Base-by-base conservation (phyloP, 2,329 filamentous ascomycete species). In the Epichloe hybrida region DNA sequence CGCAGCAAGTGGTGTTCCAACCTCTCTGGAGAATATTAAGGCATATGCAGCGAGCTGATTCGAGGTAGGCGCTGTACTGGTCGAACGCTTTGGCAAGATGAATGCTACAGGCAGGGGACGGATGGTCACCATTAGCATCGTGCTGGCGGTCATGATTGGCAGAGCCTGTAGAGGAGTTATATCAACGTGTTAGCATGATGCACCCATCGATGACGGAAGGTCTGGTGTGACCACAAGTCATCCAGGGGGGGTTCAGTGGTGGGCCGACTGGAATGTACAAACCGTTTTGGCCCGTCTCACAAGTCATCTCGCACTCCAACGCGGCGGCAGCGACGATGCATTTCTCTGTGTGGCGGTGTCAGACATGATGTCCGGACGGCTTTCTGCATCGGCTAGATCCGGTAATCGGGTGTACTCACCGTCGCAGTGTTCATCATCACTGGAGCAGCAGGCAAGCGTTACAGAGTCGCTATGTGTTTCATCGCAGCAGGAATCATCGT, bases 1-100 rank as follows among this genome's bases (percentile, higher is more conserved):
- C 53, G 45, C 65, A 67, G 53, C 64, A 66, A 5, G 58, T 55
- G 1, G 57, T 58, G 31, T 61, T 44, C 50, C 60, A 43, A 31
- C 61, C 59, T 44, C 53, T 52, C 0, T 63, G 64, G 43, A 68
- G 58, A 23, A 66, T 57, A 48, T 56, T 61, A 37, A 64, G 64
- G 54, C 66, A 68, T 53, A 68, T 67, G 56, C 66, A 68, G 2
- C 65, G 65, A n/a, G 63, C 63, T 9, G 61, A 59, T 42, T 66
- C 61, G n/a, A 68, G 60, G 46, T 66, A 66, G 49, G 58, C 59
- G 52, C 57, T 62, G 48, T 68, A 67, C 43, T 63, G 61, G 17
- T 65, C 59, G 43, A 67, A 64, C 1, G 66, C 65, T 23, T 58
- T 59, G 46, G 54, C 52, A 1, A 67, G 57, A 46, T 68, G 66